Evolutionary conservation across 2,329 filamentous ascomycete species (phyloP), one percentile per base, ranked within the genome.

Genomic region (Neofusicoccum kwambonambiense): DNA sequence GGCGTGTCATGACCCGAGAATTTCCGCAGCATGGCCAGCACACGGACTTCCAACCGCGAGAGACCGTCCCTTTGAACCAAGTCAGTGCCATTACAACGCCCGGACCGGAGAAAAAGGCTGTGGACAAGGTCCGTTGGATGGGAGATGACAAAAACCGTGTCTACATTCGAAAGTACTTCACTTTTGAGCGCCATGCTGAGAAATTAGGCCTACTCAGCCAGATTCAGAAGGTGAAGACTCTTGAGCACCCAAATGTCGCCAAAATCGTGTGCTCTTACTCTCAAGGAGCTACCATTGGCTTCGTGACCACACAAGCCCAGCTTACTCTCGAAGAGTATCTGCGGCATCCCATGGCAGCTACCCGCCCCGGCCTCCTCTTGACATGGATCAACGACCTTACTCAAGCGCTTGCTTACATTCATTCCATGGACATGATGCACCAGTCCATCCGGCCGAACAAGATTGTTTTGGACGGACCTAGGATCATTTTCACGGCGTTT

Each of bases 311-410:
- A 4, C 70, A 68, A 45, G 74, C 75, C 15, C 75, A 77, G 60
- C 74, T 74, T 57, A 76, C 69, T 41, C 67, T 79, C n/a, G 77
- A 77, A 41, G 75, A 78, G 11, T 79, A 73, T 65, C 70, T 79
- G 6, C 69, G 69, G 6, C 67, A 74, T 12, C 71, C 74, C 6
- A 68, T 70, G 68, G 75, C 77, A 27, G 65, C 73, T 1, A 70
- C 67, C 50, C 75, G 75, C 8, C 69, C 76, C 1, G 73, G 75
- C 39, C 61, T 75, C 6, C 70, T 79, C 0, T 69, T 79, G 9
- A 75, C 76, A 57, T 79, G 77, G 77, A 77, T 79, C 73, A 71
- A 74, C 61, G 77, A 79, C 60, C 70, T 79, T 2, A 73, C 76
- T 0, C 75, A 75, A 2, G 77, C 74, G 0, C 58, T 79, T 6